Percentiles rank a stretch among this genome's conserved stretches.
Evolutionary conservation across 2,329 filamentous ascomycete genomes (phyloP).

Genomic region (Aspergillus brasiliensis): DNA sequence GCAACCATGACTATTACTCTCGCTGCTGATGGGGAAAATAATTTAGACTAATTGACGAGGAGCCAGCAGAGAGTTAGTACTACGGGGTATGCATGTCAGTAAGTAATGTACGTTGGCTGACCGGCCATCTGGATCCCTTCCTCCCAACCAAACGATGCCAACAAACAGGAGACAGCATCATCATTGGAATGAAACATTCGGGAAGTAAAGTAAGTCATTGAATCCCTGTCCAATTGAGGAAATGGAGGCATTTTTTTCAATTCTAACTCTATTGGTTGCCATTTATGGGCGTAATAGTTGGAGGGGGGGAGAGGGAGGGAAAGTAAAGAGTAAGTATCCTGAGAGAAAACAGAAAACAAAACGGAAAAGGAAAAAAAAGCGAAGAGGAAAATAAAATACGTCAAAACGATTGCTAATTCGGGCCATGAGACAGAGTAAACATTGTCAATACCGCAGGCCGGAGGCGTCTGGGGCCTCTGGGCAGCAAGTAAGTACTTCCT

Average conservation of each 20-base stretch:
- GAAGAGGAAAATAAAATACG: conserved; percentile 8
- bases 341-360: conserved; percentile 14
- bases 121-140: conserved; percentile 1
- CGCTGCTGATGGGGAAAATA: not conserved
- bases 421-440: not conserved
- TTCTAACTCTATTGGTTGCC: not conserved
- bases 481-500: not conserved
- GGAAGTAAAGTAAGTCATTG: not conserved
- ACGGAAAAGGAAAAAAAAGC: not conserved
- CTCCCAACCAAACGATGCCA: conserved; percentile 2
- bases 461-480: not conserved
- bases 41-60: not conserved
- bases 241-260: not conserved
- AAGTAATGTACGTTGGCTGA: conserved; percentile 4
- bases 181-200: not conserved
- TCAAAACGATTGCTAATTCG: not conserved
- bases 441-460: not conserved
- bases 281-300: conserved; percentile 20
- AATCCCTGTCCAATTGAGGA: not conserved
- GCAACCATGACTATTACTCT: not conserved
- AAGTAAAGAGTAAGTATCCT: conserved; percentile 6
- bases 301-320: conserved; percentile 1
- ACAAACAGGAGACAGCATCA: not conserved
- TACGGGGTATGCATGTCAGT: conserved; percentile 1
- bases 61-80: not conserved